These are phyloP conservation scores for Phoenix roebelenii DNA, from an alignment of 176 grass and related monocot genomes.

Conservation along the genomic window DNA sequence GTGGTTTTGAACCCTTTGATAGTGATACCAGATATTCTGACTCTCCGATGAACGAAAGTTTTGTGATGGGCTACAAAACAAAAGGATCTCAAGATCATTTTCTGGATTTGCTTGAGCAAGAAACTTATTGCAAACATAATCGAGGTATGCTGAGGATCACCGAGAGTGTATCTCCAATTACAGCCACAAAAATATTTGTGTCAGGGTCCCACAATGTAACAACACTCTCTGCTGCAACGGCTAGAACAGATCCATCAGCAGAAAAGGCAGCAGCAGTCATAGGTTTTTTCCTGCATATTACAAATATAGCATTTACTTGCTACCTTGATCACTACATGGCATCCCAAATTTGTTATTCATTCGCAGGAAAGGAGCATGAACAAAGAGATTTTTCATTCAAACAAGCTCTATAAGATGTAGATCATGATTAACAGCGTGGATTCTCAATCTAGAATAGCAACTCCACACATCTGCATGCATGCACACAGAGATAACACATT, in stretches of 20 bases:
- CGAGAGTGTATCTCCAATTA: slow-evolving; percentile 77
- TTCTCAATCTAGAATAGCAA: no score
- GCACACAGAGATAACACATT: no score
- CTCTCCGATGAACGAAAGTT: slow-evolving; percentile 58
- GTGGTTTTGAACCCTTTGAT: slow-evolving; percentile 52
- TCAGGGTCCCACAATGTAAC: slow-evolving; percentile 93
- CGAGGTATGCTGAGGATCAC: slow-evolving; percentile 36
- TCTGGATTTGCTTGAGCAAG: no score
- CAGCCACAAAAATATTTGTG: slow-evolving; percentile 61
- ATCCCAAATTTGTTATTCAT: slow-evolving; percentile 1
- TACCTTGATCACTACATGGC: not conserved
- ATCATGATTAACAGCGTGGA: no score
- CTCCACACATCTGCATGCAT: no score
- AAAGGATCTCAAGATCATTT: not conserved
- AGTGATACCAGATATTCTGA: slow-evolving; percentile 63
- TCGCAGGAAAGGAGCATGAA: not conserved
- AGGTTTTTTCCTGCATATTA: slow-evolving; percentile 49
- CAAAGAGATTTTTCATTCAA: not conserved
- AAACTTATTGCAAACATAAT: no score
- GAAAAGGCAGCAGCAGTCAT: slow-evolving; percentile 83
- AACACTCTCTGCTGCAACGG: slow-evolving; percentile 67
- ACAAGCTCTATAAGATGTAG: no score
- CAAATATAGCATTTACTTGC: not conserved
- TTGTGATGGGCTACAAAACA: slow-evolving; percentile 59
- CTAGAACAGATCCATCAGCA: slow-evolving; percentile 87